phyloP scores from a whole-genome alignment of 2,329 filamentous ascomycete species.

The Penicillium sp. region DNA sequence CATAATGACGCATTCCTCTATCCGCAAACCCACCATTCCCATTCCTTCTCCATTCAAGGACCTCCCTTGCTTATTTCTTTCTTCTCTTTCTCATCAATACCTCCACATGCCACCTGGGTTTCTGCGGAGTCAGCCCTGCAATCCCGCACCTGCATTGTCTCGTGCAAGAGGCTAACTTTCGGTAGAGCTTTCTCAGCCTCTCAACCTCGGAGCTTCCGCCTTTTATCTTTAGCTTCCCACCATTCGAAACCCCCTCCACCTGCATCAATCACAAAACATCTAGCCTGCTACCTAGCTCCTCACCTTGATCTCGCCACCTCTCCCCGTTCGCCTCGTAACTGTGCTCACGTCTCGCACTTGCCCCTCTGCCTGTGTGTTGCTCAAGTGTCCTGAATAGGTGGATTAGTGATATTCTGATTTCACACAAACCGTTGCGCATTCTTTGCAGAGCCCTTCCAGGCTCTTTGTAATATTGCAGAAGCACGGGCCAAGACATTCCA shows the following conservation, averaged over 20 bases:
- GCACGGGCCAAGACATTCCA: conserved; percentile 33
- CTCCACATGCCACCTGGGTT: conserved; percentile 25
- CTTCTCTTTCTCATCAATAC: conserved; percentile 9
- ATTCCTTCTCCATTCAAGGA: conserved; percentile 14
- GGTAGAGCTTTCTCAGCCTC: conserved; percentile 14
- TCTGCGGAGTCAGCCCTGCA: conserved; percentile 20
- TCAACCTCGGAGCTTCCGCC: not conserved
- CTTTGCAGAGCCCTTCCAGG: conserved; percentile 9
- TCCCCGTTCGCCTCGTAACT: not conserved
- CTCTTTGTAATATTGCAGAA: conserved; percentile 21
- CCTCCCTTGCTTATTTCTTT: conserved; percentile 19
- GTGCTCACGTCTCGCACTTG: not conserved
- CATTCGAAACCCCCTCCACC: not conserved
- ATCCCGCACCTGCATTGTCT: conserved; percentile 7
- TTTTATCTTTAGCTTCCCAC: conserved; percentile 4
- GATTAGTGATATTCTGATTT: not conserved
- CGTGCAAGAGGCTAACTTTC: conserved; percentile 16
- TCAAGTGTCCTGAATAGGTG: not conserved
- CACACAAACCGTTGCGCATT: not conserved
- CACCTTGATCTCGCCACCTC: not conserved
- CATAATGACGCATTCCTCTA: conserved; percentile 39
- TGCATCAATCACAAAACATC: not conserved
- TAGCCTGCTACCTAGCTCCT: not conserved
- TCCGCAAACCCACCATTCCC: conserved; percentile 22
- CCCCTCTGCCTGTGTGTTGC: not conserved